Base-by-base conservation (phyloP, 2,329 filamentous ascomycete genomes). In the Furcasterigmium furcatum region DNA sequence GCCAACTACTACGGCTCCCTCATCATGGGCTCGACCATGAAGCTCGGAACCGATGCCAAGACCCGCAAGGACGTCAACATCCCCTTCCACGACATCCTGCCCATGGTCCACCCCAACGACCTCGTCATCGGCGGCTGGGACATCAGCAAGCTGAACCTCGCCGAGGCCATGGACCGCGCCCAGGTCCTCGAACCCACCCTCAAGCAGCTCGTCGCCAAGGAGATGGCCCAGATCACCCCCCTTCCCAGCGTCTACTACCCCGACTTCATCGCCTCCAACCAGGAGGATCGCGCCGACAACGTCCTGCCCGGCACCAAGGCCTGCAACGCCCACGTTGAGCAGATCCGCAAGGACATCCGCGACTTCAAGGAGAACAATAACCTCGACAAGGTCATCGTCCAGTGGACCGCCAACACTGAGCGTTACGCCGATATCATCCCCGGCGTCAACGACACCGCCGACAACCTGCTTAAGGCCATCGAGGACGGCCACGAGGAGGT, bases 341-440 rank as follows among this genome's bases (percentile, higher is more conserved):
- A 92, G 66, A 85, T 99, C 61, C 91, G 91, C 62, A 80, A 88
- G 67, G 91, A 99, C 62, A 96, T 99, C 59, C 88, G 47, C 55
- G 83, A 95, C 53, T 99, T 99, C 82, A 97, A 97, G 79, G 73
- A 82, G 51, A 73, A 79, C 59, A 88, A 97, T 65, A 73, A 68
- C 48, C 82, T 99, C 27, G 92, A 97, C 77, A 96, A 95, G 77
- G 87, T 99, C 63, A 90, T 99, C 62, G 85, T 99, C 50, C 87
- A 94, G 70, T 99, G 94, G 94, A 97, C 94, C 48, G 94, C 94
- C 70, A 99, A 99, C 77, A 99, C 94, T 12, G 94, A 99, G 74
- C 90, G 94, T 53, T 99, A 91, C 61, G 89, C 94, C 55, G 90
- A 96, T 54, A 77, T 97, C 55, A 68, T 96, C 44, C 72, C 83